A percentile compares a stretch with the other conserved stretches of the same genome.
These are phyloP conservation scores for Neoarthrinium moseri DNA, from an alignment of 2,329 filamentous ascomycete genomes.

Conservation along the genomic window DNA sequence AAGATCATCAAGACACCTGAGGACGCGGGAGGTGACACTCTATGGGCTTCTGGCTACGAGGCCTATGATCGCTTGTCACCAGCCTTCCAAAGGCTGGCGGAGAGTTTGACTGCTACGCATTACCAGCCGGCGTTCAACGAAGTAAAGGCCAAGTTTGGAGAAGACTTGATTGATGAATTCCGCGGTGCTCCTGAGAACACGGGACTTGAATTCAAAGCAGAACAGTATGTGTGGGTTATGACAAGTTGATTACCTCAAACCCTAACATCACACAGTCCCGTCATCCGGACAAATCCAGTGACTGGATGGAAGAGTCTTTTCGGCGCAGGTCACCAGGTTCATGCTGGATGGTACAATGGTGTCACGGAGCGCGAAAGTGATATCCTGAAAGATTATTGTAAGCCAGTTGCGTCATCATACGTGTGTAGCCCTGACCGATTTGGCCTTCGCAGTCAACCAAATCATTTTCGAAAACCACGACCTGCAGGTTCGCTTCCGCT, in stretches of 20 bases:
- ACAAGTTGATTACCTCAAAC: slow-evolving; percentile 11
- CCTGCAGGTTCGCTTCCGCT: slow-evolving; percentile 28
- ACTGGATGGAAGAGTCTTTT: slow-evolving; percentile 31
- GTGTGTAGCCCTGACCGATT: not conserved
- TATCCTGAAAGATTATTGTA: slow-evolving; percentile 15
- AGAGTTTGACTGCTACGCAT: slow-evolving; percentile 25
- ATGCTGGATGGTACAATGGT: slow-evolving; percentile 26
- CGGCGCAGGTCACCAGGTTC: slow-evolving; percentile 26
- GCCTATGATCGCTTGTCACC: slow-evolving; percentile 35
- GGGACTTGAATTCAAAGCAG: slow-evolving; percentile 24
- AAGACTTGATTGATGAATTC: slow-evolving; percentile 28
- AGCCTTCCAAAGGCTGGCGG: slow-evolving; percentile 21
- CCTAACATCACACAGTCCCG: slow-evolving; percentile 14
- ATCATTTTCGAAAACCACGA: slow-evolving; percentile 28
- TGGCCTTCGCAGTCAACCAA: slow-evolving; percentile 18
- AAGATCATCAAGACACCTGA: slow-evolving; percentile 39
- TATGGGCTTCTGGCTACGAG: slow-evolving; percentile 42
- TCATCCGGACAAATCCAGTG: slow-evolving; percentile 29
- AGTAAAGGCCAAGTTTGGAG: slow-evolving; percentile 33
- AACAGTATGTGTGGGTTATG: slow-evolving; percentile 22
- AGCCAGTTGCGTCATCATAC: not conserved
- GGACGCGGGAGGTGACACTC: slow-evolving; percentile 42
- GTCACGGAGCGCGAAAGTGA: slow-evolving; percentile 32
- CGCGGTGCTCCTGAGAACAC: slow-evolving; percentile 26
- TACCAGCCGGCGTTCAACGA: slow-evolving; percentile 30